Evolutionary conservation across 192 early-diverging fungal species (phyloP).

Genomic region (Entomortierella lignicola): DNA sequence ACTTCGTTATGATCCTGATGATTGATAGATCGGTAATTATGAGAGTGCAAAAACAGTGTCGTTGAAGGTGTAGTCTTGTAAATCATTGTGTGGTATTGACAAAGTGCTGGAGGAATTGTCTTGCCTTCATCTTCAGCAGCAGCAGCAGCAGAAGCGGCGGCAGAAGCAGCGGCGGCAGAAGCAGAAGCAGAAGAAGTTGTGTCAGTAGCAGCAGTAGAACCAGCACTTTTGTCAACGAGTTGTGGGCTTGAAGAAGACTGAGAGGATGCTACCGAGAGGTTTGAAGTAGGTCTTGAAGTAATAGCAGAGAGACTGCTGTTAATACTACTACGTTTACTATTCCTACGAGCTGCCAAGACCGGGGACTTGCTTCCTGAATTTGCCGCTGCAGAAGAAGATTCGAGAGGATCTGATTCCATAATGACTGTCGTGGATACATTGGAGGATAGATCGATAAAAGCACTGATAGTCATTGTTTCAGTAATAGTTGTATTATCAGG

Average conservation of each 20-base stretch:
- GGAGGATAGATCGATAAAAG: too few relatives aligned
- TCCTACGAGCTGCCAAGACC: neutral
- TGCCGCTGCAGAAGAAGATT: neutral
- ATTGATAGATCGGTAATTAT: slow-evolving; percentile 18
- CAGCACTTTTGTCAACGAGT: neutral
- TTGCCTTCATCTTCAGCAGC: too few relatives aligned
- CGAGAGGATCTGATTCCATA: too few relatives aligned
- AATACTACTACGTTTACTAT: neutral
- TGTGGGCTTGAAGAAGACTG: neutral
- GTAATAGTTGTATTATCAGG: too few relatives aligned
- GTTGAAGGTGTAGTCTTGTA: slow-evolving; percentile 45
- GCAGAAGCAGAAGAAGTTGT: too few relatives aligned
- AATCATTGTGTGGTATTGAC: slow-evolving; percentile 43
- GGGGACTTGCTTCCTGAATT: neutral
- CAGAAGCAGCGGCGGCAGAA: too few relatives aligned
- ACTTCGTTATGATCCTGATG: slow-evolving; percentile 32
- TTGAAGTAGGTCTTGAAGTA: neutral
- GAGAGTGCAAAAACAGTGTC: slow-evolving; percentile 26
- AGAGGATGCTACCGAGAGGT: neutral
- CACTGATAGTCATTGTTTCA: too few relatives aligned
- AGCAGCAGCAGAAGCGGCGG: too few relatives aligned
- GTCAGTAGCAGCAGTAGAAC: too few relatives aligned
- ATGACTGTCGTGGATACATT: too few relatives aligned
- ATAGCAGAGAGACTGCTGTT: neutral
- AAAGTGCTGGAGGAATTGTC: slow-evolving; percentile 13